Base-by-base conservation (phyloP, 805 yeast genomes). In the Myxozyma lipomycoides region DNA sequence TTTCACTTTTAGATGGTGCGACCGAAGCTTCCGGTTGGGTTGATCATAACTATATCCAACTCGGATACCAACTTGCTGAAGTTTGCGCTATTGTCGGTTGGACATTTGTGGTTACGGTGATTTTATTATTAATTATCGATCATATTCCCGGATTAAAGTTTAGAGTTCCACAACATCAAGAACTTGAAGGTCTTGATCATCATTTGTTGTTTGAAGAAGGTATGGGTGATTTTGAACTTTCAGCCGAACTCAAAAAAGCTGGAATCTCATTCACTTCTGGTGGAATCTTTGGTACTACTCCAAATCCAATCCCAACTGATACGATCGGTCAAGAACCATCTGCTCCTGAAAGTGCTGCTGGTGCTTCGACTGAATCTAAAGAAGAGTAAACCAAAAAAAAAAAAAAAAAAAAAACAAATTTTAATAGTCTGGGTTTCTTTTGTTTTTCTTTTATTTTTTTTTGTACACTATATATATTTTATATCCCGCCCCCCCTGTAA, bases 51-150 rank as follows among this genome's bases (percentile, higher is more conserved):
- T 86, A 76, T 68, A 75, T 70, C 52, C 96, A 89, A 72, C 78
- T 89, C 58, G 91, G 95, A 59, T 84, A 83, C 71, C 97, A 90
- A 74, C 72, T 88, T 58, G 90, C 95, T 23, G 95, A 85, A 40
- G 75, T 81, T 55, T 69, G 75, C 51, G 76, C 95, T 6, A 79
- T 82, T 53, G 83, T 83, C 45, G 74, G 77, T 15, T 90, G 95
- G 86, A 75, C 95, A 3, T 82, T 85, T 62, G 75, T 70, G 3
- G 79, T 86, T 47, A 86, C 95, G 23, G 76, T 84, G 3, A 73
- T 85, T 50, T 71, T 90, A 40, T 73, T 88, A 59, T 70, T 78
- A 28, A 66, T 70, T 35, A 78, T 86, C 80, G 84, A 88, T 76
- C 74, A 72, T 62, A 73, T 87, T 55, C 96, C 96, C 56, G 79